Base-by-base conservation (phyloP, 1,139 yeast species). In the Zygoascus sp. region DNA sequence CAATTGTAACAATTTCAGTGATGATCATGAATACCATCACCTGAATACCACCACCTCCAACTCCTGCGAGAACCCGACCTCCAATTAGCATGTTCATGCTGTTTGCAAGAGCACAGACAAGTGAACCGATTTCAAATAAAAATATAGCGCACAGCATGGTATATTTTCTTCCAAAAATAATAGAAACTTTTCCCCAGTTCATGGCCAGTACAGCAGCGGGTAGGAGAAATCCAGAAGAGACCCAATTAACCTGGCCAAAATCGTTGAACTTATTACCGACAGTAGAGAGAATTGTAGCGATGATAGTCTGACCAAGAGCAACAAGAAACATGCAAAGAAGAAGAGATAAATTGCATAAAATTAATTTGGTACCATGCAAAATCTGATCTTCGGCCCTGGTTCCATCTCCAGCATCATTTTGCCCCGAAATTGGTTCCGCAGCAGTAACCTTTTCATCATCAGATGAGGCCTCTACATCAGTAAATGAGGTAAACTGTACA, bases 31-130 rank as follows among this genome's bases (percentile, higher is more conserved):
- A 72, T n/a, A 76, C 76, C 66, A 81, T 68, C 1, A 81, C 70
- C 52, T 77, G 78, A 32, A 81, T 73, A 9, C 86, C 86, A 28
- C 87, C 84, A 7, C 83, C 89, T n/a, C 92, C 92, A 40, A 79
- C 58, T 45, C 92, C 92, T 47, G 81, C 81, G 28, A 83, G 67
- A 5, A 81, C 79, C 57, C 90, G 71, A 0, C 88, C 89, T 1
- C 79, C 84, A 48, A 83, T 79, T 46, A 83, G 63, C 68, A 75
- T 73, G 51, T 72, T 68, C 79, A 82, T 80, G 36, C 70, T 70
- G n/a, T 60, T 67, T 0, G 89, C 69, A 2, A 80, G 62, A 0
- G 80, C 90, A 25, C 79, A 69, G 5, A 82, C 65, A 44, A 82
- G 68, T 0, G 87, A 80, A 2, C 65, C 65, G 2, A 59, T 40